These are phyloP conservation scores for Tylopilus sp. DNA, from an alignment of 768 basidiomycete genomes.

Conservation along the genomic window DNA sequence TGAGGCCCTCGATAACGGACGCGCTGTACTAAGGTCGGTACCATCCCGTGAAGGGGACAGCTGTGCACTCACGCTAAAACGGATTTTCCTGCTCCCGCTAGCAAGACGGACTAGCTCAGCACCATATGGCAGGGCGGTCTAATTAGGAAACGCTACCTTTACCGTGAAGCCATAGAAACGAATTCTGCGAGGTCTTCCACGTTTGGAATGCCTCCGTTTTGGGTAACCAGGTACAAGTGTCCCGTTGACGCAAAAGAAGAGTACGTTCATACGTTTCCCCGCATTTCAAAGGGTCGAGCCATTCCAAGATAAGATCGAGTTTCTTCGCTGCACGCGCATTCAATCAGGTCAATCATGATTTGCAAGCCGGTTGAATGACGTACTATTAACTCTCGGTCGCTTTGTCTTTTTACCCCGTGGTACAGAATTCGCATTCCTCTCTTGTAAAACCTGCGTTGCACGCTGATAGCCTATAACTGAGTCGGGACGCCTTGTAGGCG, in stretches of 20 bases:
- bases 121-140: no score
- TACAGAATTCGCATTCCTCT: no score
- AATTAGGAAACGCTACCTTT: not conserved
- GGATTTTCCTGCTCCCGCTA: not conserved
- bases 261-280: not conserved
- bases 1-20: not conserved
- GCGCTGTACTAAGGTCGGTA: not conserved
- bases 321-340: not conserved
- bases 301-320: not conserved
- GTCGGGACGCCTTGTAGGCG: no score
- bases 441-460: no score
- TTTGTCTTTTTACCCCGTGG: no score
- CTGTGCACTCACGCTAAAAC: not conserved
- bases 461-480: no score
- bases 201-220: not conserved
- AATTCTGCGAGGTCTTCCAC: not conserved
- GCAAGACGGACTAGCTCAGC: not conserved
- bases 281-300: constrained; percentile 5
- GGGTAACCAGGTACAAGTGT: constrained; percentile 10
- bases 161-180: not conserved
- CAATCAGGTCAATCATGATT: not conserved
- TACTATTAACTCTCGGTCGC: not conserved
- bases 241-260: not conserved
- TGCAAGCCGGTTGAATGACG: not conserved
- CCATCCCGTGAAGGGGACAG: not conserved